Base-by-base conservation (phyloP, 768 basidiomycete species). In the Kwoniella sp. region DNA sequence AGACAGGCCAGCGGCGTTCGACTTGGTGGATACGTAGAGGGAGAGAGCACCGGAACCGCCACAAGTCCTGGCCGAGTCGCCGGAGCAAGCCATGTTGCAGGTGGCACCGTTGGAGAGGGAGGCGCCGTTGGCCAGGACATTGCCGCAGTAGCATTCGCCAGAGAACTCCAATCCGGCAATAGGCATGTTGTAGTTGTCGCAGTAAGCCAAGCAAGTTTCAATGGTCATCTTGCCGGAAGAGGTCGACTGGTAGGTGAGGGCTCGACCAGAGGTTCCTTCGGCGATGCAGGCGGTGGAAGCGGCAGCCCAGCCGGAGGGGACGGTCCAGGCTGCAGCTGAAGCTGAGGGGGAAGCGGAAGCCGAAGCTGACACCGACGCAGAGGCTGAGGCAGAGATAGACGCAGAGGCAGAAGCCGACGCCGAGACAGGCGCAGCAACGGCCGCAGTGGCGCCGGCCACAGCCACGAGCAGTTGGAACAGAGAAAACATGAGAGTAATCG, bases 41-140 rank as follows among this genome's bases (percentile, higher is more conserved):
- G 57, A 45, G 14, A 59, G 23, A 11, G 57, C 57, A 15, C 45
- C 50, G 34, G 57, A 32, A 3, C 56, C 56, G 47, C 60, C 60
- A 31, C 60, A 62, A 0, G 31, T 38, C 19, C 33, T 26, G 26
- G 10, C 52, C 2, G 39, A 43, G 19, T 43, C 51, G 9, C 64
- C 64, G 9, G 45, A 40, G 36, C 64, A 66, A 10, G 48, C 12
- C 64, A 66, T 66, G 50, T 47, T 34, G 33, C 56, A 55, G 26
- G 37, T 27, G 20, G 29, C 20, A 0, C 50, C 49, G 14, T 40
- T 43, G 12, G 26, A 22, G 23, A 62, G 53, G 0, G 55, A 53
- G 5, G 62, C 68, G 76, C 80, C 28, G 76, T 89, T 50, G 64
- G 83, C 23, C 79, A 82, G 3, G 59, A 76, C 9, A 79, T 80